These are phyloP conservation scores for Pestalotiopsis sp. DNA, from an alignment of 2,329 filamentous ascomycete species.

Conservation along the genomic window DNA sequence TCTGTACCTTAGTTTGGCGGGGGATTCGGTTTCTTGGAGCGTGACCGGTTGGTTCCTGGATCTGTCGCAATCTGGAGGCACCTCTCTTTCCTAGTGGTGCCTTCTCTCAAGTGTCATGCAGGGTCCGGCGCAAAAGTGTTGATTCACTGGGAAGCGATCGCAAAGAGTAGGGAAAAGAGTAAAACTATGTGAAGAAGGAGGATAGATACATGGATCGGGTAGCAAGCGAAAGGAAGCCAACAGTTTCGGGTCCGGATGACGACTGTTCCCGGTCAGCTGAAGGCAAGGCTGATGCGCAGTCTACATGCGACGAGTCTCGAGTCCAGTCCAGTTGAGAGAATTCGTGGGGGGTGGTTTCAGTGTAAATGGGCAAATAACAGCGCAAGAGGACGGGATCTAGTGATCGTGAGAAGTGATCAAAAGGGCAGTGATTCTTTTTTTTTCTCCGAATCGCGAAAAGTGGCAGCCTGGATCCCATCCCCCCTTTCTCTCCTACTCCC, in stretches of 20 bases:
- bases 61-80: neutral
- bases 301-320: neutral
- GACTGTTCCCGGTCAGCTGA: constrained; percentile 4
- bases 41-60: neutral
- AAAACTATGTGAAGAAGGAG: neutral
- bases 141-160: no score
- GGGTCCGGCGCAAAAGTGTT: no score
- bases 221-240: neutral
- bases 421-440: neutral
- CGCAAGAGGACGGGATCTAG: neutral
- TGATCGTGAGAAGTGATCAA: neutral
- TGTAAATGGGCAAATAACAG: no score
- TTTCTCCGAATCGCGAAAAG: neutral
- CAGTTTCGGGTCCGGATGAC: neutral
- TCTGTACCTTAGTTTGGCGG: neutral
- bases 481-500: neutral
- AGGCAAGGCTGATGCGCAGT: constrained; percentile 6
- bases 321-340: neutral
- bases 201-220: neutral
- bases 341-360: neutral
- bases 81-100: neutral
- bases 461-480: neutral
- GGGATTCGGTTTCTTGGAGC: neutral
- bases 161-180: neutral
- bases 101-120: no score